Evolutionary conservation across 371 early-diverging fungal genomes (phyloP).

Genomic region (Mucor velutinosus): DNA sequence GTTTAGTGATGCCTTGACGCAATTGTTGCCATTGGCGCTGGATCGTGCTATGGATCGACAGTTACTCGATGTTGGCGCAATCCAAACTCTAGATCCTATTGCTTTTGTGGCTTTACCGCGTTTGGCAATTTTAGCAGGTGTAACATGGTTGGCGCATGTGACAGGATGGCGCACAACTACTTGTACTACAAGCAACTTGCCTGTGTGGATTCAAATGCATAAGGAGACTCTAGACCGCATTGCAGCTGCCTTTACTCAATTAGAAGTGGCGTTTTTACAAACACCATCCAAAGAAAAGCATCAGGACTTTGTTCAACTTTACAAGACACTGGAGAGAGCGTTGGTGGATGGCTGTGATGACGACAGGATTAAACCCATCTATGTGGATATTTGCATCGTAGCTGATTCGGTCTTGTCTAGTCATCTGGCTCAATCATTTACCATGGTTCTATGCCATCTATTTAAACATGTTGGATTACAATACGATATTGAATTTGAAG

Average conservation of each 20-base stretch:
- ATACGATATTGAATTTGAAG: constrained; percentile 16
- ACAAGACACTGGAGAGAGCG: constrained; percentile 9
- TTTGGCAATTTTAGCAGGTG: constrained; percentile 30
- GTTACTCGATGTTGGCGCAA: background rate
- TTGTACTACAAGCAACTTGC: background rate
- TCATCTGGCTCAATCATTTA: constrained; percentile 18
- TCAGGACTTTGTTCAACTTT: constrained; percentile 13
- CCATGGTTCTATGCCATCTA: constrained; percentile 10
- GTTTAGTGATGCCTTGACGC: constrained; percentile 30
- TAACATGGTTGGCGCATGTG: constrained; percentile 27
- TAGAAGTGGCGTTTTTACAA: background rate
- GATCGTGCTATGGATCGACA: constrained; percentile 20
- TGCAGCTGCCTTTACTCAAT: background rate
- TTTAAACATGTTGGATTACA: constrained; percentile 16
- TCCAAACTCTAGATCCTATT: constrained; percentile 26
- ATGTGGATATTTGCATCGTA: constrained; percentile 16
- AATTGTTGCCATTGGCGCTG: constrained; percentile 23
- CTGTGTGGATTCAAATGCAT: constrained; percentile 16
- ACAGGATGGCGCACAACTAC: constrained; percentile 20
- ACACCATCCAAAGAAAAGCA: constrained; percentile 12
- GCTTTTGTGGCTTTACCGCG: constrained; percentile 33
- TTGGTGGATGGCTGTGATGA: constrained; percentile 12
- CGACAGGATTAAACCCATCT: constrained; percentile 4
- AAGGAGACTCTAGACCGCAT: background rate
- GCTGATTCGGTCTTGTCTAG: constrained; percentile 22